Evolutionary conservation across 2,329 filamentous ascomycete species (phyloP), one percentile per base, ranked within the genome.

Genomic region (Fusarium sp.): DNA sequence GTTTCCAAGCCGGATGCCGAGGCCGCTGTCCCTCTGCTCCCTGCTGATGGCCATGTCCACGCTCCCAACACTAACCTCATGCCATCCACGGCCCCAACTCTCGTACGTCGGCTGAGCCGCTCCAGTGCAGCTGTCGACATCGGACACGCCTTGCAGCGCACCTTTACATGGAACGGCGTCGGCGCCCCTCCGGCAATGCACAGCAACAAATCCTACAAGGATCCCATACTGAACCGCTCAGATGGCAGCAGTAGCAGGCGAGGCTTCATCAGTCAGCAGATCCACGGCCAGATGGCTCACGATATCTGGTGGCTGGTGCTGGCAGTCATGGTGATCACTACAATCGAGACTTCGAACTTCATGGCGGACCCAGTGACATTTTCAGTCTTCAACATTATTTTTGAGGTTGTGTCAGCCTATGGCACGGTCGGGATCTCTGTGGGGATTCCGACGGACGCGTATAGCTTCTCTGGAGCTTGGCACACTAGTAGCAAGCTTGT

Each of bases 361-460:
- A 16, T 16, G 34, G 34, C 7, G 0, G 34, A 16, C 34, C 34
- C 34, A 16, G 34, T 36, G 14, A 7, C 34, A 36, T 36, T 36
- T 36, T 36, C 34, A 20, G 53, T 56, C 2, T 56, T 56, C 23
- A 25, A 40, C 10, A 40, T 56, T 14, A 40, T 56, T 8, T 56
- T 56, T 16, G 53, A 56, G 53, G 53, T 40, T 27, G 20, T 27
- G 16, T 58, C 55, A n/a, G 55, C 40, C 2, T 58, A 58, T n/a
- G 55, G 53, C 34, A 27, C 16, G 3, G 53, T 58, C 5, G 55
- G 55, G 13, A 20, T 58, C 55, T 34, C 25, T 23, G 40, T 58
- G 6, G 55, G 55, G 11, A 8, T 49, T 14, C 55, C 29, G 13
- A 34, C 8, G 3, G 27, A 13, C 13, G 55, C 40, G 16, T 49